Evolutionary conservation across 495 filamentous ascomycete species (phyloP).

Genomic region (Bathelium albidoporum): DNA sequence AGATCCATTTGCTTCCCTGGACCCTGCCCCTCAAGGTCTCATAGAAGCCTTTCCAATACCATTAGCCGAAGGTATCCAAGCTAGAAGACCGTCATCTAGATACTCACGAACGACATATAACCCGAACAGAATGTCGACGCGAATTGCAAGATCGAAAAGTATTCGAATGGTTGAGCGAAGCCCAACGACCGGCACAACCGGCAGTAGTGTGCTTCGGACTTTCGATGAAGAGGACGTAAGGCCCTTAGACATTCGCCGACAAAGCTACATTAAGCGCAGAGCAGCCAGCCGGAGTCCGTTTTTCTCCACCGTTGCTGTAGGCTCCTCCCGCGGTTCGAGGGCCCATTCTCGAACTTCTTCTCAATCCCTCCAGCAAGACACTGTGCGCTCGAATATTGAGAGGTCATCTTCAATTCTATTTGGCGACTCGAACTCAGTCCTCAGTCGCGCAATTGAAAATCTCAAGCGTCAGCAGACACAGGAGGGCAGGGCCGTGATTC

Average conservation of each 20-base stretch:
- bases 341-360: not conserved
- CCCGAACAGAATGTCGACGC: not conserved
- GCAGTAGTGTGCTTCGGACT: not conserved
- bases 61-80: not conserved
- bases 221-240: not conserved
- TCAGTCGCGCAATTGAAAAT: not conserved
- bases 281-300: not conserved
- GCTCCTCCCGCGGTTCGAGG: not conserved
- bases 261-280: not conserved
- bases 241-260: not conserved
- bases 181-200: not conserved
- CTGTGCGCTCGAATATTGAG: not conserved
- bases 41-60: not conserved
- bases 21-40: not conserved
- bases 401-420: not conserved
- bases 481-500: not conserved
- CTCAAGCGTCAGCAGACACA: not conserved
- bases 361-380: not conserved
- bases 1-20: not conserved
- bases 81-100: not conserved
- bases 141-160: not conserved
- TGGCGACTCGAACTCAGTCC: not conserved
- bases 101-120: not conserved
- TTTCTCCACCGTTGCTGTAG: not conserved
- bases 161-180: constrained; percentile 1